Base-by-base conservation (phyloP, 208 protist genomes). In the Trypanosoma platydactyli region DNA sequence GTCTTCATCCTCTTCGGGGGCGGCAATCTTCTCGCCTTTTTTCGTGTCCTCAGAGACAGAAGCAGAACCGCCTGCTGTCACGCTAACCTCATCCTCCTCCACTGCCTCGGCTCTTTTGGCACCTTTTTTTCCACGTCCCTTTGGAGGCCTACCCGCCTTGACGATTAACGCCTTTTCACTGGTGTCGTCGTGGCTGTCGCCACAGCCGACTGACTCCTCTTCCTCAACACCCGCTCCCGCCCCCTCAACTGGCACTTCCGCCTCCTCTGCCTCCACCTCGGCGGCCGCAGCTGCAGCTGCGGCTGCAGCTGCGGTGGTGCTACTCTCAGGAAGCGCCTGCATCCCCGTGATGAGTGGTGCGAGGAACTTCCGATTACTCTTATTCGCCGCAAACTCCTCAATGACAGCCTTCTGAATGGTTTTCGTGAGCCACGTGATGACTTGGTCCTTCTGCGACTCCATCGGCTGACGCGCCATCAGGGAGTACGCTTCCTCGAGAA, bases 371-470 rank as follows among this genome's bases (percentile, higher is more conserved):
- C 65, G 30, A 44, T 70, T 73, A 22, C 60, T 56, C 49, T 63
- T 72, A 55, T 73, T 73, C 22, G 77, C 67, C 41, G 74, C 77
- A 35, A 94, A 73, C 70, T 94, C 85, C 62, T 91, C 81, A 62
- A 79, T 79, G n/a, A 94, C 76, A 12, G 88, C 88, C 29, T 80
- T 73, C 42, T 87, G 82, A 64, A 94, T 91, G 0, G 88, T 82
- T 35, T 82, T 79, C 3, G 84, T 86, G 18, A 94, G 72, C 86
- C 88, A 94, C n/a, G 76, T 76, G 46, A 94, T 78, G 13, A 94
- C 83, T 67, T 86, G 78, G 18, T 86, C 77, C 68, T 81, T 73
- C 69, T 88, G 78, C 25, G 53, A 60, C 69, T 63, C 58, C 40
- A 53, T n/a, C 30, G 58, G 60, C n/a, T 68, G 68, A 11, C 66